Evolutionary conservation across 169 alveolate species (phyloP), one percentile per base, ranked within the genome.

Genomic region (Plasmodium cynomolgi): DNA sequence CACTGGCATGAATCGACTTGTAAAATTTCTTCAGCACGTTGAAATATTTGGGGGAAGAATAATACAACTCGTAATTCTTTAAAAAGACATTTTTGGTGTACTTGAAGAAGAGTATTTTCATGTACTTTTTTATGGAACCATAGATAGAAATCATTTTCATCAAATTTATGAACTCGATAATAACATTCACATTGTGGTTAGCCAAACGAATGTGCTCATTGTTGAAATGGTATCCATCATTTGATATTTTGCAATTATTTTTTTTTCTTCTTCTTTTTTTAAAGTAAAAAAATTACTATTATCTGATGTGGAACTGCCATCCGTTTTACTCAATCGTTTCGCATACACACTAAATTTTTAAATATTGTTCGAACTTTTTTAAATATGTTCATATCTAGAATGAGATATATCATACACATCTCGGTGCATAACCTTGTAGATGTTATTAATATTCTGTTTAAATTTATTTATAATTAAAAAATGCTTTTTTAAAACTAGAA

Each of bases 41-140:
- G n/a, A 86, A 56, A 86, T 86, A 86, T 73, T 47, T 86, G 56
- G 93, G 93, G 3, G 93, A 75, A n/a, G 75, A 33, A 34, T 77
- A 54, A 41, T 39, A 71, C 15, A 86, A 17, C 81, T 58, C 93
- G 81, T 75, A 86, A 86, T 86, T 86, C 71, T 39, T 74, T 75
- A 86, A 86, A 77, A 86, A 86, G 15, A 50, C 11, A 86, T 86
- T 86, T 77, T 86, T 75, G 39, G 83, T 74, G 47, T 50, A 75
- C 81, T 86, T 86, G 62, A 75, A 86, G 44, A 86, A 75, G 26
- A 86, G 41, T 50, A 86, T 77, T 86, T 86, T 86, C 79, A 86
- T 75, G 71, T 86, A 86, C 47, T 86, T 86, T 56, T 86, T 86
- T 86, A 86, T 50, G 68, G 93, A 85, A n/a, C 93, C 93, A 77